Conservation (phyloP, 2,329 filamentous ascomycete species). For the Colletotrichum sublineola region DNA sequence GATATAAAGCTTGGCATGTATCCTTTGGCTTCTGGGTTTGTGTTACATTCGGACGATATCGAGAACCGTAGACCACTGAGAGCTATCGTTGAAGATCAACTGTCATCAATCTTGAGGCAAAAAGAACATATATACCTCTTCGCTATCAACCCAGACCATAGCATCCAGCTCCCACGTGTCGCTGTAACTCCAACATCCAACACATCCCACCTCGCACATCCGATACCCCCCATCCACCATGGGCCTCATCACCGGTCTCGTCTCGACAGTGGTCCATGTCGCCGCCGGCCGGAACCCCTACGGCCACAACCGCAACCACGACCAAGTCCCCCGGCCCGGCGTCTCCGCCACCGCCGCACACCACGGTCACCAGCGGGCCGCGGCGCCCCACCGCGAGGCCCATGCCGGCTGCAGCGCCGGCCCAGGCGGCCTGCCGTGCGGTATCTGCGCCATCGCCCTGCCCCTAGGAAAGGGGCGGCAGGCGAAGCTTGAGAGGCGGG, state of each 20-base stretch:
- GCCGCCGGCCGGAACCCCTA: conserved; percentile 39
- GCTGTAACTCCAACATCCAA: neutral
- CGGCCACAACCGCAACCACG: conserved; percentile 27
- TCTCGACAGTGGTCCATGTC: conserved; percentile 38
- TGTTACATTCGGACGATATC: neutral
- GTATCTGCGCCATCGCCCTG: conserved; percentile 34
- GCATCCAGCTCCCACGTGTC: neutral
- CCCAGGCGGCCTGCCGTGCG: conserved; percentile 26
- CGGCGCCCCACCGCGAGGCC: neutral
- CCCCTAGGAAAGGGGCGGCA: conserved; percentile 38
- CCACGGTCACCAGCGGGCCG: neutral
- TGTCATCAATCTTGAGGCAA: neutral
- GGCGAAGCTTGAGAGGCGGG: conserved; percentile 31
- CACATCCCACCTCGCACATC: neutral
- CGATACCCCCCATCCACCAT: conserved; percentile 3
- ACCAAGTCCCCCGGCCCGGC: neutral
- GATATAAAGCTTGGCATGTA: neutral
- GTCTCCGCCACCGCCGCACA: too few relatives aligned
- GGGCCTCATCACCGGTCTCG: conserved; percentile 41
- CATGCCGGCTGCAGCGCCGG: conserved; percentile 4
- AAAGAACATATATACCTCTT: neutral
- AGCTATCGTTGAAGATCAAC: neutral
- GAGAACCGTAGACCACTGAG: neutral
- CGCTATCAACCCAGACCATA: neutral
- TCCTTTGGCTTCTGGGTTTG: neutral